Base-by-base conservation (phyloP, 208 protist genomes). In the Trypanosoma grayi region DNA sequence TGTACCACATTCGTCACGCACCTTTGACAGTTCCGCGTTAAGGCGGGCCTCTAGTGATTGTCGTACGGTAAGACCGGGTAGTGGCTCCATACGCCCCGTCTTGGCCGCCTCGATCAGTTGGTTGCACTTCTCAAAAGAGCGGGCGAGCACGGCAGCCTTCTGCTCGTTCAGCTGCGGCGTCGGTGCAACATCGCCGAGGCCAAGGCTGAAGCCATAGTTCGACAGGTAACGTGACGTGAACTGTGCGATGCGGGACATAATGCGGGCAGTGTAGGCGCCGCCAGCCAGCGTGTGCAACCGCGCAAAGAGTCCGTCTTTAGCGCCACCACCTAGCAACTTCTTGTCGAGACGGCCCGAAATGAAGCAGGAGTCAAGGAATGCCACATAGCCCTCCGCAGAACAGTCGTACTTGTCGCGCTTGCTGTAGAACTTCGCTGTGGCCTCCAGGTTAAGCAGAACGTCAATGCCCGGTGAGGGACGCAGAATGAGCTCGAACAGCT, bases 201-300 rank as follows among this genome's bases (percentile, higher is more conserved):
- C 99, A 75, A 99, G 99, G 9, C 93, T 98, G 79, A 99, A 99
- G 45, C 99, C 99, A 51, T 96, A 85, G 70, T 99, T 95, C 62
- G 91, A 80, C 46, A 98, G 65, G 55, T 91, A 99, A 36, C 97
- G 79, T 7, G 95, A 84, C 18, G 87, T 95, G 34, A 99, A 82
- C 61, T 96, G 94, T 4, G 98, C 87, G 25, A 99, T 84, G 61
- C 97, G 87, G 8, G 85, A 85, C 98, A 99, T 99, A 60, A 80
- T 77, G 11, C 78, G 69, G 20, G 97, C 98, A 28, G 94, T 88
- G 76, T 94, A 81, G 14, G 66, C 64, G 28, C 77, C 68, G 6
- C 92, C 87, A 37, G 87, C 78, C 20, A 97, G 75, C 24, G 91
- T 81, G 71, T 98, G 83, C 6, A 99, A 77, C 9, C 96, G 78